phyloP scores from a whole-genome alignment of 108 stramenopile genomes.

The Skeletonema menzelii region DNA sequence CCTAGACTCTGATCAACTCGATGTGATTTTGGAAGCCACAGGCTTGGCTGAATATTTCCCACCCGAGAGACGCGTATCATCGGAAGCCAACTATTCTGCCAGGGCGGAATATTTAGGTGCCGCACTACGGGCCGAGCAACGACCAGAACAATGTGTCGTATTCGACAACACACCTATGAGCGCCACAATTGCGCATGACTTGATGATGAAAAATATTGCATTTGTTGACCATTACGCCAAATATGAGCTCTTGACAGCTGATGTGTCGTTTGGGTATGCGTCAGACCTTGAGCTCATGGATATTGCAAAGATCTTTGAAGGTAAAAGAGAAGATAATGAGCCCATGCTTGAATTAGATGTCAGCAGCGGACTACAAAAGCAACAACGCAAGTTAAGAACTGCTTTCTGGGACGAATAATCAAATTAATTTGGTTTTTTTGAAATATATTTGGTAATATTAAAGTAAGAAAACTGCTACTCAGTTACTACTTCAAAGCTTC shows the following conservation, averaged over 20 bases:
- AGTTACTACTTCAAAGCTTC: slow-evolving; percentile 49
- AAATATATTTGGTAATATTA: background rate
- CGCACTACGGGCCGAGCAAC: slow-evolving; percentile 65
- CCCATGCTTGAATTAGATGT: slow-evolving; percentile 26
- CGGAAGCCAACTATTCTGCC: slow-evolving; percentile 46
- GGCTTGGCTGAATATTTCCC: slow-evolving; percentile 69
- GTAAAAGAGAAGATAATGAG: slow-evolving; percentile 22
- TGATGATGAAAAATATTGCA: slow-evolving; percentile 72
- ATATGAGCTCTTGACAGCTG: slow-evolving; percentile 75
- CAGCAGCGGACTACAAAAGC: slow-evolving; percentile 15
- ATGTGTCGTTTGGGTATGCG: slow-evolving; percentile 46
- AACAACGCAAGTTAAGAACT: slow-evolving; percentile 25
- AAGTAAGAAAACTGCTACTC: background rate
- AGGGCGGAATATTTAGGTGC: slow-evolving; percentile 66
- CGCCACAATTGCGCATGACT: slow-evolving; percentile 61
- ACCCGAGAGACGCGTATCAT: slow-evolving; percentile 59
- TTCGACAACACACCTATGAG: slow-evolving; percentile 71
- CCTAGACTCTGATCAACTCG: slow-evolving; percentile 59
- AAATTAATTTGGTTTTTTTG: background rate
- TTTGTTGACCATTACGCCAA: slow-evolving; percentile 63
- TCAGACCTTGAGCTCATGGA: slow-evolving; percentile 27
- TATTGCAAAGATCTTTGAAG: slow-evolving; percentile 36
- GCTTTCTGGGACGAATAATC: slow-evolving; percentile 19
- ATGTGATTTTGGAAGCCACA: slow-evolving; percentile 53
- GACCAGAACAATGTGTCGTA: slow-evolving; percentile 76